Evolutionary conservation across 495 filamentous ascomycete species (phyloP).

Genomic region (Neurospora pannonica): DNA sequence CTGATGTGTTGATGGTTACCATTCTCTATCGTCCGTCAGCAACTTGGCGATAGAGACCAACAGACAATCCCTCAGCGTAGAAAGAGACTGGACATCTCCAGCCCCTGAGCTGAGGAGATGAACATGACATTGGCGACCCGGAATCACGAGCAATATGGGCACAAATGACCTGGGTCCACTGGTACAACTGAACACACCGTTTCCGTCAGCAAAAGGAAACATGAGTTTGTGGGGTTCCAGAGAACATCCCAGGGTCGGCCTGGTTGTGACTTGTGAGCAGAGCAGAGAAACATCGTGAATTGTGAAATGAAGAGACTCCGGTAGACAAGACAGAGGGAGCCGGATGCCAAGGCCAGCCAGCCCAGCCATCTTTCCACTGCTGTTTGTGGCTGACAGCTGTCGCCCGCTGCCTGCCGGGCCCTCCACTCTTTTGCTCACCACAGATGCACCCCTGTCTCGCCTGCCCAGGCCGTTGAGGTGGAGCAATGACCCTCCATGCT

Average conservation of each 20-base stretch:
- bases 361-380: neutral
- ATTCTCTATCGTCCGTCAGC: neutral
- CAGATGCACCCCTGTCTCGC: neutral
- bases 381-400: neutral
- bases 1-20: neutral
- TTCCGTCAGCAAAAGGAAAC: neutral
- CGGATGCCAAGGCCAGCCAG: neutral
- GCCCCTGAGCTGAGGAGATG: neutral
- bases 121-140: neutral
- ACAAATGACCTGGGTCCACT: neutral
- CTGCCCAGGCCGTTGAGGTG: neutral
- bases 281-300: neutral
- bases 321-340: neutral
- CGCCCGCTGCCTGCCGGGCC: neutral
- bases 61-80: neutral
- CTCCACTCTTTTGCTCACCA: neutral
- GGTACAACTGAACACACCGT: neutral
- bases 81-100: neutral
- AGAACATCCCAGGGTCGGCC: neutral
- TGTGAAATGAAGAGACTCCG: neutral
- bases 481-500: neutral
- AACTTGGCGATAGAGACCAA: neutral
- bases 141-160: neutral
- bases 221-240: neutral
- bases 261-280: neutral